Evolutionary conservation across 345 rosid species (phyloP).

Genomic region (Eucalyptus pauciflora): DNA sequence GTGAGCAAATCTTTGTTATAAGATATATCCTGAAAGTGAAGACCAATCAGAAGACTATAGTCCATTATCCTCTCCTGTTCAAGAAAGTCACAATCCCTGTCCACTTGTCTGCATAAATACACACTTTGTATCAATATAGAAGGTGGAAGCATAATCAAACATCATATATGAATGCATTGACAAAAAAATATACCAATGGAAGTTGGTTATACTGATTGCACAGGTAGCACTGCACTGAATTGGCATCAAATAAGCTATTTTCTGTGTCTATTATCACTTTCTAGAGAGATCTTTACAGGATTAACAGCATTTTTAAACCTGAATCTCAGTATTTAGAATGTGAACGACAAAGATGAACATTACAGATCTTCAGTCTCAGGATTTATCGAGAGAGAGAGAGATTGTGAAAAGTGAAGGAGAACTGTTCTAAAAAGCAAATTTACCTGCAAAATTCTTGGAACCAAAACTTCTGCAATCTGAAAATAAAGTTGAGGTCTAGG

Average conservation of each 20-base stretch:
- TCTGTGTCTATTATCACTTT: neutral
- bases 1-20: neutral
- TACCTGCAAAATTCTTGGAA: conserved; percentile 47
- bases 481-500: conserved; percentile 55
- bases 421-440: neutral
- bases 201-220: neutral
- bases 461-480: conserved; percentile 41
- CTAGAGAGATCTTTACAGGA: neutral
- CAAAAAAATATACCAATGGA: neutral
- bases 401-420: neutral
- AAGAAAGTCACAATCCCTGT: conserved; percentile 57
- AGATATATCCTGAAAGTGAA: conserved; percentile 35
- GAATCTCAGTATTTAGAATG: neutral
- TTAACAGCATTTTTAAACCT: neutral
- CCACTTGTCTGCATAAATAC: conserved; percentile 34
- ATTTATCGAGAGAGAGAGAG: neutral
- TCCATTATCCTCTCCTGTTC: conserved; percentile 67
- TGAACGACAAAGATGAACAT: neutral
- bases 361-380: neutral
- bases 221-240: neutral
- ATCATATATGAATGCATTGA: neutral
- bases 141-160: neutral
- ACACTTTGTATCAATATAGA: neutral
- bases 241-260: neutral
- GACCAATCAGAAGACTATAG: conserved; percentile 60